These are phyloP conservation scores for Kluyveromyces marxianus DNA, from an alignment of 1,139 yeast species.

Conservation along the genomic window DNA sequence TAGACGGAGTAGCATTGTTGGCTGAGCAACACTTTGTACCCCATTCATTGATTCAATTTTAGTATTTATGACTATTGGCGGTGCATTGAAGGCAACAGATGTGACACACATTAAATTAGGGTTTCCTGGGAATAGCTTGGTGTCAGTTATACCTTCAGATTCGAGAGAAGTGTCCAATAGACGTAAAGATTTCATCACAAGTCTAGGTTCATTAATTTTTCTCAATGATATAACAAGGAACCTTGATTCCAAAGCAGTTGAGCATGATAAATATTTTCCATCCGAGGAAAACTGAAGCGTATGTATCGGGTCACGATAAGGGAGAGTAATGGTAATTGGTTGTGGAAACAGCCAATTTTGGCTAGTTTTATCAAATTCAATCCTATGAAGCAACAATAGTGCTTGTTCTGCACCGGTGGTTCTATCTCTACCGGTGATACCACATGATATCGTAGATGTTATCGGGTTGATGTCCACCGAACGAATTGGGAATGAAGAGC, in stretches of 20 bases:
- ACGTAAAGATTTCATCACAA: slow-evolving; percentile 57
- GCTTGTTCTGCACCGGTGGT: slow-evolving; percentile 71
- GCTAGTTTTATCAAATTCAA: slow-evolving; percentile 11
- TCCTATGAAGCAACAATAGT: slow-evolving; percentile 57
- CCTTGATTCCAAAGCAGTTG: slow-evolving; percentile 78
- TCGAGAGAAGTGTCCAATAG: slow-evolving; percentile 58
- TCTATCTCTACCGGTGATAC: slow-evolving; percentile 73
- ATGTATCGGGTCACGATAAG: slow-evolving; percentile 79
- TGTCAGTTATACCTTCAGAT: slow-evolving; percentile 81
- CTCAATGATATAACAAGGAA: slow-evolving; percentile 68
- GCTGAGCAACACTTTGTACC: slow-evolving; percentile 42
- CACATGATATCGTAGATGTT: slow-evolving; percentile 65
- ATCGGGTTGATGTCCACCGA: slow-evolving; percentile 65
- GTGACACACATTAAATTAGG: slow-evolving; percentile 51
- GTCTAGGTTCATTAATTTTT: slow-evolving; percentile 58
- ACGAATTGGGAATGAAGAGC: slow-evolving; percentile 68
- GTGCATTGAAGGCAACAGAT: slow-evolving; percentile 50
- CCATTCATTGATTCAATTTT: slow-evolving; percentile 38
- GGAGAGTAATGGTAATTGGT: slow-evolving; percentile 73
- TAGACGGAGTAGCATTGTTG: slow-evolving; percentile 48
- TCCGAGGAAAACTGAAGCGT: slow-evolving; percentile 63
- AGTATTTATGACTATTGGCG: slow-evolving; percentile 56
- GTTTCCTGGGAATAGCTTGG: slow-evolving; percentile 59
- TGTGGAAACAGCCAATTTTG: slow-evolving; percentile 31
- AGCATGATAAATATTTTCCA: slow-evolving; percentile 64